phyloP scores from a whole-genome alignment of 768 basidiomycete species.

The Galerina marginata region DNA sequence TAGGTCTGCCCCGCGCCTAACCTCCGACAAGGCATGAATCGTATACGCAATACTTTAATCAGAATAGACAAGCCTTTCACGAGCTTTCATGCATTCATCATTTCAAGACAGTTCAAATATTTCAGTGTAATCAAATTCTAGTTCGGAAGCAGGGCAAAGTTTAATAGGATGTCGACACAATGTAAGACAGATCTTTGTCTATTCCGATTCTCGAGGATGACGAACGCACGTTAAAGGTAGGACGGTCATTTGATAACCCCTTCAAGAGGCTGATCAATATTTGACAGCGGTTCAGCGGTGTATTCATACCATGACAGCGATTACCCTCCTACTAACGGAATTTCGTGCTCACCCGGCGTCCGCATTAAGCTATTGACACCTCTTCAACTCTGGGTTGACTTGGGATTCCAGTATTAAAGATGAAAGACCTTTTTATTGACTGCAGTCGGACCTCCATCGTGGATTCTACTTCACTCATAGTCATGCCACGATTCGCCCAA shows the following conservation, averaged over 20 bases:
- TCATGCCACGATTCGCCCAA: conserved; percentile 31
- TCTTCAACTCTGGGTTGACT: too few relatives aligned
- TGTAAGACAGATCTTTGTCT: conserved; percentile 1
- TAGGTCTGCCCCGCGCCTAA: conserved; percentile 4
- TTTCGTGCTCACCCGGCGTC: neutral
- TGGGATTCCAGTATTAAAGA: too few relatives aligned
- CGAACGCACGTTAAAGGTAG: too few relatives aligned
- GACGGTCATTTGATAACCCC: neutral
- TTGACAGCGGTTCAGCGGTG: conserved; percentile 5
- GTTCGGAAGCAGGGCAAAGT: too few relatives aligned
- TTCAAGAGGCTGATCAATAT: neutral
- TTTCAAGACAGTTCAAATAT: too few relatives aligned
- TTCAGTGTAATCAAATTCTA: too few relatives aligned
- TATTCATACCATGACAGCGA: neutral
- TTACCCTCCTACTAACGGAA: neutral
- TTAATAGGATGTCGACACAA: too few relatives aligned
- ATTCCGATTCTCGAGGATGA: neutral
- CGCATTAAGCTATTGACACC: too few relatives aligned
- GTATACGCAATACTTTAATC: too few relatives aligned
- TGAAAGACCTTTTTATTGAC: too few relatives aligned
- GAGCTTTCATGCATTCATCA: too few relatives aligned
- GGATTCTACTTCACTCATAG: neutral
- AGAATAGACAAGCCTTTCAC: too few relatives aligned
- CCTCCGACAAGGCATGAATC: neutral
- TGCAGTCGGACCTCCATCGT: neutral